Evolutionary conservation across 169 alveolate species (phyloP), one percentile per base, ranked within the genome.

Genomic region (Plasmodium falciparum): DNA sequence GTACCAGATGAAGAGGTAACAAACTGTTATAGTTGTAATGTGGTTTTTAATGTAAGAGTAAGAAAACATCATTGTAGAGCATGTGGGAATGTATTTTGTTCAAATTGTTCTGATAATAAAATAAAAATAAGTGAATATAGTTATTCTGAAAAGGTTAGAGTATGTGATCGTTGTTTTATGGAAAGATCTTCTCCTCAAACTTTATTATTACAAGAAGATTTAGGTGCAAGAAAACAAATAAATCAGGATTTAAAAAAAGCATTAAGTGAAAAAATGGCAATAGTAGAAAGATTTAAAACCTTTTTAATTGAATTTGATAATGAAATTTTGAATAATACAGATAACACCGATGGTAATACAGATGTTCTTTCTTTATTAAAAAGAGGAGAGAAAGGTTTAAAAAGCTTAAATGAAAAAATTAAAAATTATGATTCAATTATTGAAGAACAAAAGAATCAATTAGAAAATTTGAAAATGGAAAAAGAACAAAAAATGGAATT

Each of bases 201-300:
- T 39, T 88, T 94, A 43, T 80, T 95, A n/a, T 76, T 94, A 43
- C 96, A 94, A 58, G 96, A 94, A 92, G 96, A 94, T 69, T 76
- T 94, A 74, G 96, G 94, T 50, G 92, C 92, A 50, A 94, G 94
- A 49, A 95, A 92, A 39, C 94, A 92, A 59, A 94, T 94, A 3
- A 94, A 94, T 88, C 94, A 93, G 47, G 93, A 76, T 65, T 88
- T 94, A 47, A 94, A 90, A 83, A 70, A 63, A 76, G 96, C 93
- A 45, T 88, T 94, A 59, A 93, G 93, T 73, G 90, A 91, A 58
- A 92, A 93, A 74, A 61, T 94, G 70, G 88, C 74, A 17, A 93
- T 93, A 43, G 88, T 94, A 88, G 96, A 94, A 88, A 90, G 92
- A 89, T 94, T 94, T 58, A 80, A 94, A 72, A 70, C 88, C 0